Evolutionary conservation across 116 monocot genomes (phyloP).

Genomic region (Dioscorea cayenensis): DNA sequence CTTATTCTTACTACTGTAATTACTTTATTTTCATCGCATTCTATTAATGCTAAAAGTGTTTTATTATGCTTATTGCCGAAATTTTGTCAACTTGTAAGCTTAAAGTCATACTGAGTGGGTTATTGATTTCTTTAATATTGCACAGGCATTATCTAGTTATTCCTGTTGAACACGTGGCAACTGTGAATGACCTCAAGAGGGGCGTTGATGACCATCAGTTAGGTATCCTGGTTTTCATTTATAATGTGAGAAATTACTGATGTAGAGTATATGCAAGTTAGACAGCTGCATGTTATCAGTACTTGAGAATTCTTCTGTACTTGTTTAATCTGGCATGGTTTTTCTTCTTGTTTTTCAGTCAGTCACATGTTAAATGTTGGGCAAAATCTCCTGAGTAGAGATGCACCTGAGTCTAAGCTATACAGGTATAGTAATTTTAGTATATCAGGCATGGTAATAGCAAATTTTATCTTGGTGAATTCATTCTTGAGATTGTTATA

Average conservation of each 20-base stretch:
- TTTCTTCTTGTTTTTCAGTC: slow-evolving; percentile 24
- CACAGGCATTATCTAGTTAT: slow-evolving; percentile 51
- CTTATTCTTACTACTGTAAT: too few species aligned
- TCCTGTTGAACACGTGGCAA: slow-evolving; percentile 47
- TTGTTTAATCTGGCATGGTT: too few species aligned
- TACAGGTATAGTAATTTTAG: slow-evolving; percentile 24
- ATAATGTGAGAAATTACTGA: neutral
- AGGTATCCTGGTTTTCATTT: slow-evolving; percentile 26
- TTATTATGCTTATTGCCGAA: too few species aligned
- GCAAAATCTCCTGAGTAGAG: slow-evolving; percentile 32
- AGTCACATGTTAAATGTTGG: slow-evolving; percentile 60
- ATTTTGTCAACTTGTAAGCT: too few species aligned
- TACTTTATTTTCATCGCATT: too few species aligned
- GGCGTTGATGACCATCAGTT: slow-evolving; percentile 45
- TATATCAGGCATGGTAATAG: too few species aligned
- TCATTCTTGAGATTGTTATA: too few species aligned
- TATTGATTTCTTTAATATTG: too few species aligned
- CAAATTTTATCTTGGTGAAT: too few species aligned
- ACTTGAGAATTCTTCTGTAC: too few species aligned
- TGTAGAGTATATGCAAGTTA: neutral
- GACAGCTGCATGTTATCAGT: neutral
- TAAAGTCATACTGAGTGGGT: too few species aligned
- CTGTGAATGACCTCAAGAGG: slow-evolving; percentile 41
- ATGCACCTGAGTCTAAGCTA: slow-evolving; percentile 43
- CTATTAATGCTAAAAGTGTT: too few species aligned